These are phyloP conservation scores for Pseudogymnoascus sp. DNA, from an alignment of 2,329 filamentous ascomycete genomes.

Conservation along the genomic window DNA sequence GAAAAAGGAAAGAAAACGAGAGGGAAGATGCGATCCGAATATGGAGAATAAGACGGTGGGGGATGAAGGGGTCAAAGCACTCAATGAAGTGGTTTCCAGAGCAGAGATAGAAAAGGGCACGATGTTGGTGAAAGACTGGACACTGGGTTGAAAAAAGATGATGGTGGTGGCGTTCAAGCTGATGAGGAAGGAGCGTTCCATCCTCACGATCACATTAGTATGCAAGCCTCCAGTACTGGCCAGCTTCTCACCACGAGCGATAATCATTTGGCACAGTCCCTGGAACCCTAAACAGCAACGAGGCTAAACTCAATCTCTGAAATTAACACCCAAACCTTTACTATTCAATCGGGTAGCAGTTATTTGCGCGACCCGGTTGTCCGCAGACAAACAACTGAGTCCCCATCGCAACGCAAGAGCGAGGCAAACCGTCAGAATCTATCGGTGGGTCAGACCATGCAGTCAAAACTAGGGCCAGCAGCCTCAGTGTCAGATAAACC, in stretches of 20 bases:
- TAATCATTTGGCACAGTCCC: neutral
- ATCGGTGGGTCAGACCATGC: neutral
- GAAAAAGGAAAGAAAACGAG: neutral
- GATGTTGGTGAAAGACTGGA: neutral
- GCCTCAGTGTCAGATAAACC: neutral
- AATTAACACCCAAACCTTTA: neutral
- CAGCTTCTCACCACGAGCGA: neutral
- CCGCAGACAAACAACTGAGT: neutral
- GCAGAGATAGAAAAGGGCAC: neutral
- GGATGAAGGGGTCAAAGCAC: neutral
- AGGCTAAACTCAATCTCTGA: neutral
- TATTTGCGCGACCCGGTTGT: neutral
- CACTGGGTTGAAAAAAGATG: neutral
- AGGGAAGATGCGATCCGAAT: neutral
- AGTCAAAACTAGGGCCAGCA: neutral
- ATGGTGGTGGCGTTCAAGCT: neutral
- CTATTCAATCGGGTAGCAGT: neutral
- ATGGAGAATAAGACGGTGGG: neutral
- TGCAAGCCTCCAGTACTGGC: neutral
- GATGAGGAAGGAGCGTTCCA: neutral
- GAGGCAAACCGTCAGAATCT: neutral
- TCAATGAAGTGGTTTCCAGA: neutral
- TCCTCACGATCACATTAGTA: neutral
- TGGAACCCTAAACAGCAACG: neutral
- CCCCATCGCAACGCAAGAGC: neutral